These are phyloP conservation scores for Barnettozyma populi DNA, from an alignment of 805 yeast genomes.

Conservation along the genomic window DNA sequence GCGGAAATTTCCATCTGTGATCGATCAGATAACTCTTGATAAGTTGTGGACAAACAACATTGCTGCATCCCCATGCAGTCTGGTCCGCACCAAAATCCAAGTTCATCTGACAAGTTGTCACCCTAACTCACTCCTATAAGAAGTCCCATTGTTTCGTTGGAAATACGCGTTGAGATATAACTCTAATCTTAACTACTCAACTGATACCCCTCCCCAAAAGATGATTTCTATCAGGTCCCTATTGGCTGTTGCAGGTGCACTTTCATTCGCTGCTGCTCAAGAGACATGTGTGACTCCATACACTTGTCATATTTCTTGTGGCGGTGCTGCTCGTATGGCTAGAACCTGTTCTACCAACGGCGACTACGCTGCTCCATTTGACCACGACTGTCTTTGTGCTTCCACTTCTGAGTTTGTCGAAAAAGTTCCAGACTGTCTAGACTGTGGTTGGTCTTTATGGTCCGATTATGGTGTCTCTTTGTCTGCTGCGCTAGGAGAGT, in stretches of 20 bases:
- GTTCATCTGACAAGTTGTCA: background rate
- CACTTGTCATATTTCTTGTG: conserved; percentile 28
- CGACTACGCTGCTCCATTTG: conserved; percentile 9
- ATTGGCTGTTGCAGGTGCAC: background rate
- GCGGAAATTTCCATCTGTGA: background rate
- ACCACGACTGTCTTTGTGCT: conserved; percentile 17
- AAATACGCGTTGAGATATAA: too few species aligned
- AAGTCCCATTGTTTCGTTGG: too few species aligned
- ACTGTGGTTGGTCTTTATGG: conserved; percentile 35
- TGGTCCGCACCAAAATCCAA: background rate
- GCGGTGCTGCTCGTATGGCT: conserved; percentile 27
- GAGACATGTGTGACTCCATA: conserved; percentile 17
- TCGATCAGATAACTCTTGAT: background rate
- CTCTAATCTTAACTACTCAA: background rate
- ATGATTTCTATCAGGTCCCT: background rate
- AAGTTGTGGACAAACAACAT: background rate
- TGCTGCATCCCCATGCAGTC: background rate
- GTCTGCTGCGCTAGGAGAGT: conserved; percentile 18
- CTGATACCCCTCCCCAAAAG: background rate
- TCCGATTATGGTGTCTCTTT: conserved; percentile 24
- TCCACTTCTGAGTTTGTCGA: conserved; percentile 12
- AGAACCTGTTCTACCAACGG: conserved; percentile 20
- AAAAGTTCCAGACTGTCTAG: conserved; percentile 24
- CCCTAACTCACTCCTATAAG: too few species aligned
- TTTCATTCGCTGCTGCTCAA: background rate